Conservation (phyloP, 768 basidiomycete genomes). For the Amanita brunnescens region DNA sequence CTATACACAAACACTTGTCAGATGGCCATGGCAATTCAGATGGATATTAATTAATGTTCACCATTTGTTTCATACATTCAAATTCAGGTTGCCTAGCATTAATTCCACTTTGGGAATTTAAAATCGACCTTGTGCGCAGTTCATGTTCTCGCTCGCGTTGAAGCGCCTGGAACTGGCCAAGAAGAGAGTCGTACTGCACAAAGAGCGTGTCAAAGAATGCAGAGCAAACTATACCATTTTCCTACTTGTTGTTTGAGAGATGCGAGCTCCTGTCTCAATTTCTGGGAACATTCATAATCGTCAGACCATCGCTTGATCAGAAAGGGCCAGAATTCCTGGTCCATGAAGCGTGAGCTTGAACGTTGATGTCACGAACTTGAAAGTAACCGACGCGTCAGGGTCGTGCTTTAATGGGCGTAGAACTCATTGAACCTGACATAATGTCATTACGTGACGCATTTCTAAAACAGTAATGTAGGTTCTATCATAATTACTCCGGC, state of each 20-base stretch:
- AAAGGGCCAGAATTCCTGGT: constrained; percentile 25
- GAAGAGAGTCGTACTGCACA: background rate
- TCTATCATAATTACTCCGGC: background rate
- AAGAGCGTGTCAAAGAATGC: background rate
- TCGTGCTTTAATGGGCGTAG: background rate
- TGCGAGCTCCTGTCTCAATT: constrained; percentile 24
- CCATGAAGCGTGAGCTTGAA: constrained; percentile 15
- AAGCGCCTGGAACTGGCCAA: background rate
- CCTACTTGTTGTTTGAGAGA: constrained; percentile 23
- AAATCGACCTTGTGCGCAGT: background rate
- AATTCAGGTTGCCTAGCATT: background rate
- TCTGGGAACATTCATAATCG: constrained; percentile 23
- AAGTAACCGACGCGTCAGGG: constrained; percentile 1
- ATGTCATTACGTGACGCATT: constrained; percentile 7
- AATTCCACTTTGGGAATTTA: no score
- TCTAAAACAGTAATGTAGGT: constrained; percentile 7
- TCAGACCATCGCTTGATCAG: constrained; percentile 30
- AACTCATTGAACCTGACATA: constrained; percentile 10
- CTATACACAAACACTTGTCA: background rate
- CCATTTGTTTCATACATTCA: background rate
- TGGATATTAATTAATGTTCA: background rate
- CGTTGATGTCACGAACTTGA: background rate
- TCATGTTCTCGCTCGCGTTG: background rate
- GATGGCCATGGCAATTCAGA: background rate
- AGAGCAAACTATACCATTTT: background rate